Percentiles rank a stretch among this genome's conserved stretches.
Conservation (phyloP, 2,329 filamentous ascomycete genomes). For the Neofusicoccum ribis region DNA sequence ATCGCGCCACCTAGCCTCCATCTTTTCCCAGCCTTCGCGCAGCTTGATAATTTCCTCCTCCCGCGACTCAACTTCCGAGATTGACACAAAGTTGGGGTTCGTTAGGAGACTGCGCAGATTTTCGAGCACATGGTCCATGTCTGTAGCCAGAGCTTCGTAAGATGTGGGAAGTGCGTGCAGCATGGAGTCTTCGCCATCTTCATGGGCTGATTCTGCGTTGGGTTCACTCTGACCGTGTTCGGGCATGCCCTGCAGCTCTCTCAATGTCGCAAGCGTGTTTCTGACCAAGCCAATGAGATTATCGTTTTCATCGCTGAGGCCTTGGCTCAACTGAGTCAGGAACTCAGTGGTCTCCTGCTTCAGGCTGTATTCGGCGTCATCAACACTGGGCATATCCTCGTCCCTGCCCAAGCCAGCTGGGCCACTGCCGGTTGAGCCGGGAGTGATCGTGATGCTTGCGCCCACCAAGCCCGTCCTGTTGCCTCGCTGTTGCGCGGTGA, state of each 20-base stretch:
- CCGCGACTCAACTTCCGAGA: constrained; percentile 90
- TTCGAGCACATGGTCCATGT: constrained; percentile 75
- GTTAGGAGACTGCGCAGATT: constrained; percentile 83
- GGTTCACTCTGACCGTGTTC: constrained; percentile 30
- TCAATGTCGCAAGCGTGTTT: constrained; percentile 69
- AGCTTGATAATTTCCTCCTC: constrained; percentile 87
- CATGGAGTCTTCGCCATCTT: constrained; percentile 36
- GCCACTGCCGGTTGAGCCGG: constrained; percentile 31
- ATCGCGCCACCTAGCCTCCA: constrained; percentile 89
- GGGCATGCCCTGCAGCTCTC: constrained; percentile 60
- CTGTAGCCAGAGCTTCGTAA: constrained; percentile 68
- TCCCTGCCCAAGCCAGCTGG: constrained; percentile 51
- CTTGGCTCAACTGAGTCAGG: constrained; percentile 78
- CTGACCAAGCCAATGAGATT: constrained; percentile 70
- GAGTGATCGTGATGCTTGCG: constrained; percentile 50
- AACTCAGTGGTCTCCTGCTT: constrained; percentile 89
- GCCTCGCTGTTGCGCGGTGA: constrained; percentile 63
- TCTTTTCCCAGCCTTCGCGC: constrained; percentile 85
- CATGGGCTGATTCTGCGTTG: constrained; percentile 34
- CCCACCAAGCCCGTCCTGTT: constrained; percentile 48
- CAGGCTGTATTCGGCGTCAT: constrained; percentile 65
- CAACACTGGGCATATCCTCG: constrained; percentile 51
- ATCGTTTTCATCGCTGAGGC: constrained; percentile 90
- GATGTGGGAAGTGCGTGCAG: constrained; percentile 54
- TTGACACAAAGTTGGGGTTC: constrained; percentile 92